Conservation (phyloP, 2,329 filamentous ascomycete species). For the Aspergillus brunneoviolaceus region DNA sequence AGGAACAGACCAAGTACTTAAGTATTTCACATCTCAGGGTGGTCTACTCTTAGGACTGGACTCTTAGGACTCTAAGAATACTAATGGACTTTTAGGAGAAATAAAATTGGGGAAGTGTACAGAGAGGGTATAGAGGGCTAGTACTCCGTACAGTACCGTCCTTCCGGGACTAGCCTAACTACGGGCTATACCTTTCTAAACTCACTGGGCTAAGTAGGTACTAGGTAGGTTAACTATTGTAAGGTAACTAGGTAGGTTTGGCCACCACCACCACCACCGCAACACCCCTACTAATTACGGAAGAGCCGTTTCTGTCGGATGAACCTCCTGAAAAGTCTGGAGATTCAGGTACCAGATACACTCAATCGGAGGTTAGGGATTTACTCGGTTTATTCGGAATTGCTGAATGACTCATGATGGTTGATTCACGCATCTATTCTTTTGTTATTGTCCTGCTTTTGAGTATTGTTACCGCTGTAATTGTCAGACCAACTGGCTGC, state of each 20-base stretch:
- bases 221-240: no score
- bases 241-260: no score
- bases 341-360: neutral
- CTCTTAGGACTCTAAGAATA: neutral
- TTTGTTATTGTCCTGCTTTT: neutral
- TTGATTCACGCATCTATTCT: neutral
- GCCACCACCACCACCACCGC: neutral
- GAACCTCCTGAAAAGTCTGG: neutral
- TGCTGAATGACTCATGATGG: neutral
- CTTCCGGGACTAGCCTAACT: neutral
- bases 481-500: neutral
- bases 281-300: neutral
- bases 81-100: neutral
- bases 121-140: neutral
- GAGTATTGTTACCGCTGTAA: no score
- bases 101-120: neutral
- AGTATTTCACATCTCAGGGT: constrained; percentile 3
- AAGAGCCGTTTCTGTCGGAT: neutral
- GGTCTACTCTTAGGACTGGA: neutral
- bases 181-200: neutral
- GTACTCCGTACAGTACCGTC: neutral
- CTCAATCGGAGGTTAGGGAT: neutral
- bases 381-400: neutral
- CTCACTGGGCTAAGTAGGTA: no score
- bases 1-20: constrained; percentile 8